Evolutionary conservation across 192 early-diverging fungal genomes (phyloP).

Genomic region (Coemansia sp.): DNA sequence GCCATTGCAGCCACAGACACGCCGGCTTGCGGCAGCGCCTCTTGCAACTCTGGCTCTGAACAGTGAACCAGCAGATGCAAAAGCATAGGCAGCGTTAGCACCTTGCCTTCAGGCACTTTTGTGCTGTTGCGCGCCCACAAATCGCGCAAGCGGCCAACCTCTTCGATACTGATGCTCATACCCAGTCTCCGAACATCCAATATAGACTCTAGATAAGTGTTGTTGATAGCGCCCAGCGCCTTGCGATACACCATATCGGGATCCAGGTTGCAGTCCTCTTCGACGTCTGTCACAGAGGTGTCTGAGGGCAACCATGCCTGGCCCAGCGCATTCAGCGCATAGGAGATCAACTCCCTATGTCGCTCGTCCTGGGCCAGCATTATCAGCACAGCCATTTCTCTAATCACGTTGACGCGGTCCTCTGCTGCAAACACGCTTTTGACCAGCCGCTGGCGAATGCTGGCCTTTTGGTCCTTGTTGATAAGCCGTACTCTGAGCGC

Average conservation of each 20-base stretch:
- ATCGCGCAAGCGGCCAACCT: constrained; percentile 40
- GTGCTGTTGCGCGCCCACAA: constrained; percentile 45
- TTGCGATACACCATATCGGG: constrained; percentile 56
- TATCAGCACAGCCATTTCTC: constrained; percentile 46
- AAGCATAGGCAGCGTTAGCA: constrained; percentile 54
- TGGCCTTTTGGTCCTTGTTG: constrained; percentile 50
- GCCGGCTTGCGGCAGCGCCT: constrained; percentile 45
- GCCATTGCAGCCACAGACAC: constrained; percentile 45
- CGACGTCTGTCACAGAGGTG: constrained; percentile 31
- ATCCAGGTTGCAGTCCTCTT: constrained; percentile 55
- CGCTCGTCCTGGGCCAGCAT: constrained; percentile 52
- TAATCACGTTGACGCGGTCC: constrained; percentile 47
- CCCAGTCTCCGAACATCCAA: constrained; percentile 50
- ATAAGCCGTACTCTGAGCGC: constrained; percentile 51
- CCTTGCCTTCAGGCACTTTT: constrained; percentile 27
- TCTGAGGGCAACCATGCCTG: constrained; percentile 40
- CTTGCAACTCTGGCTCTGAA: constrained; percentile 49
- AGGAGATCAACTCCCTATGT: constrained; percentile 32
- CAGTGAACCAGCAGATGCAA: constrained; percentile 52
- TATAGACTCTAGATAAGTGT: constrained; percentile 47
- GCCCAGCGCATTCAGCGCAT: constrained; percentile 43
- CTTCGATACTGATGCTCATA: constrained; percentile 51
- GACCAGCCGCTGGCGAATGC: constrained; percentile 46
- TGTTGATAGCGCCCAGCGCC: constrained; percentile 47
- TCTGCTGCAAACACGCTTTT: constrained; percentile 39